Conservation (phyloP, 441 rosid genomes). For the Bocquillonia castaneifolia region DNA sequence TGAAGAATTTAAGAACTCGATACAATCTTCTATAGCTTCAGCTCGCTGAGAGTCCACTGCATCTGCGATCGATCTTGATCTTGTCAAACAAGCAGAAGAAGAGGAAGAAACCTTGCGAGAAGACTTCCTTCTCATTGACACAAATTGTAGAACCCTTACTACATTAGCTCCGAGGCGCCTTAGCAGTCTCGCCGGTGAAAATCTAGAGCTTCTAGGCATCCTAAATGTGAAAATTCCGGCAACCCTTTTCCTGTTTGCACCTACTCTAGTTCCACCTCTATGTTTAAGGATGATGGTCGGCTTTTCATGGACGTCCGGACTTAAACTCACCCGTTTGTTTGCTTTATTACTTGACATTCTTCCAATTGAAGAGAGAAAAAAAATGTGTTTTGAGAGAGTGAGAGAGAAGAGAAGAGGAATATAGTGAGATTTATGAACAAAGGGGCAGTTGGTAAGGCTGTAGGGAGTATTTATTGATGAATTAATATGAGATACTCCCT, state of each 20-base stretch:
- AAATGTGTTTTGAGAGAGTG: neutral
- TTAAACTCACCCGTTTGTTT: constrained; percentile 58
- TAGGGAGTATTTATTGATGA: no score
- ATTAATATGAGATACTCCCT: no score
- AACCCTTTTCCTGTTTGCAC: constrained; percentile 34
- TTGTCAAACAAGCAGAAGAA: constrained; percentile 45
- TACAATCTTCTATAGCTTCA: constrained; percentile 90
- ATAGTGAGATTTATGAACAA: no score
- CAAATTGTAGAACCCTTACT: constrained; percentile 43
- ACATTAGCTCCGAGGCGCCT: constrained; percentile 57
- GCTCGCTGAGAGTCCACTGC: constrained; percentile 70
- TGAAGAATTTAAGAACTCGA: constrained; percentile 84
- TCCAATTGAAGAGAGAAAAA: neutral
- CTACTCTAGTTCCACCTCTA: constrained; percentile 27
- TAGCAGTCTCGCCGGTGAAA: constrained; percentile 40
- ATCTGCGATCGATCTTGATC: constrained; percentile 74
- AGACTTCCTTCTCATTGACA: constrained; percentile 45
- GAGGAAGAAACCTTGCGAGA: constrained; percentile 47
- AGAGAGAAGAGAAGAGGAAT: neutral
- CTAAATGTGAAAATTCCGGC: constrained; percentile 46
- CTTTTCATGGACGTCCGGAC: constrained; percentile 45
- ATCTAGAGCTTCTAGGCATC: constrained; percentile 36
- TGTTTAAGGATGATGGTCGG: constrained; percentile 41
- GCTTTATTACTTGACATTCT: constrained; percentile 37
- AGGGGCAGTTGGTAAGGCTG: no score